Evolutionary conservation across 495 filamentous ascomycete genomes (phyloP).

Genomic region (Hamigera avellanea): DNA sequence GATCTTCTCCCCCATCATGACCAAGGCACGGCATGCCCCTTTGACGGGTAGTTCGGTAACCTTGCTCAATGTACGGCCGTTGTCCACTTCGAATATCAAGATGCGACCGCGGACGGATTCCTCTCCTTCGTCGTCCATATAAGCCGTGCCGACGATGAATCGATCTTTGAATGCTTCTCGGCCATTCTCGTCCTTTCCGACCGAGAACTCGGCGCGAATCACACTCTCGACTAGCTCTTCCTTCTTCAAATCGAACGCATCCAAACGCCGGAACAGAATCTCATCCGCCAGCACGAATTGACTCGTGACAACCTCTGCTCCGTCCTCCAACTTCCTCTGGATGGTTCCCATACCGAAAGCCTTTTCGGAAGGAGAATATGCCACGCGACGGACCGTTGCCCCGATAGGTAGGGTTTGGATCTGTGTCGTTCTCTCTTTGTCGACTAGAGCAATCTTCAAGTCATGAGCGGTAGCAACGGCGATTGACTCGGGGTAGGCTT

Average conservation of each 20-base stretch:
- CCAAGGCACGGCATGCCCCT: constrained; percentile 69
- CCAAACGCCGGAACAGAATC: constrained; percentile 42
- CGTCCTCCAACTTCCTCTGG: constrained; percentile 44
- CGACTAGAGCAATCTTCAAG: constrained; percentile 71
- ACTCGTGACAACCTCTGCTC: constrained; percentile 46
- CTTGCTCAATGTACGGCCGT: constrained; percentile 55
- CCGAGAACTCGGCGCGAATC: constrained; percentile 62
- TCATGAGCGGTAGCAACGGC: constrained; percentile 66
- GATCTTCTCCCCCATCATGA: constrained; percentile 62
- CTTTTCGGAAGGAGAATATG: constrained; percentile 69
- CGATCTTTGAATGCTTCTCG: constrained; percentile 43
- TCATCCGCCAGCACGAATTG: constrained; percentile 52
- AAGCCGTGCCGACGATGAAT: constrained; percentile 82
- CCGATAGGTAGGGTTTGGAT: constrained; percentile 65
- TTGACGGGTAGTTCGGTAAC: constrained; percentile 51
- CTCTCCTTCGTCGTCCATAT: constrained; percentile 46
- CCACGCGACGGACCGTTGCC: constrained; percentile 77
- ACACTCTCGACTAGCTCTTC: constrained; percentile 80
- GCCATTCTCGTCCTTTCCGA: constrained; percentile 42
- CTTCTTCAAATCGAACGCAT: constrained; percentile 38
- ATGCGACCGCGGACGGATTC: constrained; percentile 60
- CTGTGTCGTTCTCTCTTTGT: constrained; percentile 77
- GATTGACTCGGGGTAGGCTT: constrained; percentile 70
- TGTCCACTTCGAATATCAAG: constrained; percentile 70
- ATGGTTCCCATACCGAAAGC: constrained; percentile 84